Evolutionary conservation across 2,329 filamentous ascomycete species (phyloP), one percentile per base, ranked within the genome.

Genomic region (Colletotrichum tanaceti): DNA sequence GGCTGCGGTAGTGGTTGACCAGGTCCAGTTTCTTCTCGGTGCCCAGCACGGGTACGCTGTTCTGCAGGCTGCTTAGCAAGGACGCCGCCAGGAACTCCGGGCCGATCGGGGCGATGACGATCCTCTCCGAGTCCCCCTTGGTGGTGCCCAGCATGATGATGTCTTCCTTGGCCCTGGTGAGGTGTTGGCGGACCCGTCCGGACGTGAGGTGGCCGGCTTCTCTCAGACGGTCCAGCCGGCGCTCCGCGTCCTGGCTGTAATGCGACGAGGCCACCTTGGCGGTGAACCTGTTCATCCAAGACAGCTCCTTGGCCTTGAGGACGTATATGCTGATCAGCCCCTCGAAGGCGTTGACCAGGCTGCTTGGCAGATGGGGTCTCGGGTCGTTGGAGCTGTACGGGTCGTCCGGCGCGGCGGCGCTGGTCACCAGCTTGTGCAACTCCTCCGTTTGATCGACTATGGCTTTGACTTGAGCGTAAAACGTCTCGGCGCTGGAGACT

Each of bases 331-430:
- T 35, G 14, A 73, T 16, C 9, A 73, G 46, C 41, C 66, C 49
- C 58, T 71, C 65, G 32, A 73, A 73, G 14, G 71, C 72, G 18
- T 69, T 41, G 18, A 73, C 70, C 3, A 73, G 58, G 10, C 63
- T 73, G 24, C 46, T 71, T 14, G 71, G 70, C 1, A 73, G 32
- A 28, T 62, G 70, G 4, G 70, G 66, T 18, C 63, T 61, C 39
- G 16, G 28, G 24, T 35, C 46, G 14, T 49, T 14, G 43, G 24
- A 22, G 52, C 35, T 13, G 57, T 22, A 4, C 14, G 47, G n/a
- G 24, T 61, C 55, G 16, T 35, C 39, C 22, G 46, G 13, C 16
- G 49, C 44, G 18, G 38, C 14, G n/a, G 53, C 41, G 38, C 53
- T 67, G 14, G 60, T 54, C 11, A 70, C 68, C 6, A 71, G 52